Base-by-base conservation (phyloP, 2,329 filamentous ascomycete species). In the Cytospora schulzeri region DNA sequence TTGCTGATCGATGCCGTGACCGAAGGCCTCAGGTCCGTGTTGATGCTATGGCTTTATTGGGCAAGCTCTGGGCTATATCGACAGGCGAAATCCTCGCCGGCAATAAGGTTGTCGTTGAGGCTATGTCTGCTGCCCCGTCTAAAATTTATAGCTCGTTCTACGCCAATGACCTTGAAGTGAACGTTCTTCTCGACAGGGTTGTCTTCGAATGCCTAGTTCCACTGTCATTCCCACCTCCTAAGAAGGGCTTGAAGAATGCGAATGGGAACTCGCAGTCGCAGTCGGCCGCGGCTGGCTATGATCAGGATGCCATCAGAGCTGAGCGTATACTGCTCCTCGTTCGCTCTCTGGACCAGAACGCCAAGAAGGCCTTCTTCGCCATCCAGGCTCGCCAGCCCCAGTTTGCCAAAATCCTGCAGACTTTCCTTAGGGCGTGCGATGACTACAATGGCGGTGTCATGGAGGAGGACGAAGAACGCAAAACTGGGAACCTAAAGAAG, bases 11-110 rank as follows among this genome's bases (percentile, higher is more conserved):
- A 68, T 92, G 92, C 69, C 92, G 93, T 70, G 96, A 99, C 77
- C 89, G 90, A 67, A 94, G 90, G 74, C 86, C 89, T 17, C 81
- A 86, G 51, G 91, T 99, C 14, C 91, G 94, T 64, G 88, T 91
- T 48, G 92, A 94, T 70, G 93, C 92, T 28, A 96, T 97, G 86
- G 89, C 88, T 58, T 82, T 96, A 11, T 80, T 98, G 1, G 91
- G 87, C 14, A 91, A 89, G 67, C 88, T 98, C 31, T 99, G 95
- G 95, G 93, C 92, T n/a, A 93, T 96, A 22, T 94, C 92, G 15
- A 87, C 89, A 22, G 91, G 92, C 22, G 93, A 97, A 71, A 91
- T 99, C 70, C 88, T 91, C 28, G 87, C 90, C 60, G 92, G 91
- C 17, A 90, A 94, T 70, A 92, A 97, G 70, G 81, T 84, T 22